Base-by-base conservation (phyloP, 1,284 basidiomycete genomes). In the Boletellus sp. region DNA sequence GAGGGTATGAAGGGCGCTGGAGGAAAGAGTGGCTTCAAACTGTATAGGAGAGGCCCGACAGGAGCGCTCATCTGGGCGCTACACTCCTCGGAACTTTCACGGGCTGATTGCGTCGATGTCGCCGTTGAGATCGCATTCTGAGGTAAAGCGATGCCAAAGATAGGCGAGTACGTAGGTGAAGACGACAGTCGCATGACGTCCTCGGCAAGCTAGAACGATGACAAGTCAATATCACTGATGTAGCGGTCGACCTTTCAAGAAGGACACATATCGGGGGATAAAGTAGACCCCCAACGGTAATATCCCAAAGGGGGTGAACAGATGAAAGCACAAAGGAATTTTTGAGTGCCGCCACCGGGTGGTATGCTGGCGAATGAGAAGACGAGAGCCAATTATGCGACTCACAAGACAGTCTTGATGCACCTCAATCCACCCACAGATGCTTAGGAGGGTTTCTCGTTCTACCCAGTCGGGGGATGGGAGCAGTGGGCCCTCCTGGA, bases 381-480 rank as follows among this genome's bases (percentile, higher is more conserved):
- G 18, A 47, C 7, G 28, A 13, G 37, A 39, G 40, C 12, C 11
- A 42, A 35, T 41, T 30, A 49, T 50, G 43, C 45, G 52, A 79
- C 87, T 78, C 68, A 91, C 89, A 68, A 88, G 62, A 62, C 82
- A 84, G 46, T 75, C 75, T 47, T 75, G 76, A 60, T 82, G 76
- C 8, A 90, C 77, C 58, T 91, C 83, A 50, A 91, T 77, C 85
- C 85, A 89, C 4, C 89, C 88, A 48, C 69, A 80, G 26, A 75
- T 68, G 57, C 82, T 85, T 68, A 80, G 80, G 66, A 91, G 73
- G 40, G 82, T 71, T 62, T 89, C 85, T 49, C 79, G 76, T 68
- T 91, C 88, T 16, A 80, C 80, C 84, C 85, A 89, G 43, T 87
- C 86, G 49, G 85, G 81, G 2, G 80, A 80, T 11, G 86, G 86